Percentiles rank a stretch among this genome's conserved stretches.
These are phyloP conservation scores for Pythium coloratum DNA, from an alignment of 352 stramenopile species.

Conservation along the genomic window DNA sequence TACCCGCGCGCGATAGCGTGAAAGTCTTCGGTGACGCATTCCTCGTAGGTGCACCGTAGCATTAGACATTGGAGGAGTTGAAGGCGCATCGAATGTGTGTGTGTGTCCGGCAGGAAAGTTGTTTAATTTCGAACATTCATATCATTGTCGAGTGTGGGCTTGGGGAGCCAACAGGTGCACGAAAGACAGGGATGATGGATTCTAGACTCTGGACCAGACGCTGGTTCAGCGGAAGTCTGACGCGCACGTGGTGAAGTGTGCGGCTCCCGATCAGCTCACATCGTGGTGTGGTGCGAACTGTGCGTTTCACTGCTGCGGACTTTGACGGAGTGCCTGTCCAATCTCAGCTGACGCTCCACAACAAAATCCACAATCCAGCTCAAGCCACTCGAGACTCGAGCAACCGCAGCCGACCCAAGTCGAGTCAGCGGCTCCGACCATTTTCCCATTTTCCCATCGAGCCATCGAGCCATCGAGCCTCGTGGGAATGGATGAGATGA, in stretches of 20 bases:
- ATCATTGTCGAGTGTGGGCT: not conserved
- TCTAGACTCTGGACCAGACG: not conserved
- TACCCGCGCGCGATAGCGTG: not conserved
- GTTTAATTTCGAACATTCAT: not conserved
- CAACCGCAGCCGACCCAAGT: too few species aligned
- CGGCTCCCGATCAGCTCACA: not conserved
- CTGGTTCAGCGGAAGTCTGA: not conserved
- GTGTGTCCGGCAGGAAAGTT: not conserved
- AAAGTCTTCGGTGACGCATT: not conserved
- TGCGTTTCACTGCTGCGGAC: not conserved
- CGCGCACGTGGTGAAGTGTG: not conserved
- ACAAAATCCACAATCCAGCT: too few species aligned
- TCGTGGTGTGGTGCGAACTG: not conserved
- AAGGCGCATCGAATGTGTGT: too few species aligned
- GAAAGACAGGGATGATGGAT: not conserved
- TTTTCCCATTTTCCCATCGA: too few species aligned
- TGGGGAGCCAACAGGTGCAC: too few species aligned
- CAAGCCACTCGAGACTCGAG: too few species aligned
- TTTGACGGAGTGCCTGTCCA: too few species aligned
- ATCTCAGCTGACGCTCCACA: too few species aligned
- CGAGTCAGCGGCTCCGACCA: too few species aligned
- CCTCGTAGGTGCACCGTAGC: not conserved
- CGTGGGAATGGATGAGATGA: too few species aligned
- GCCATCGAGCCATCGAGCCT: too few species aligned
- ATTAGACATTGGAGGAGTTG: too few species aligned